Conservation (phyloP, 352 stramenopile genomes). For the Phytophthora rubi region DNA sequence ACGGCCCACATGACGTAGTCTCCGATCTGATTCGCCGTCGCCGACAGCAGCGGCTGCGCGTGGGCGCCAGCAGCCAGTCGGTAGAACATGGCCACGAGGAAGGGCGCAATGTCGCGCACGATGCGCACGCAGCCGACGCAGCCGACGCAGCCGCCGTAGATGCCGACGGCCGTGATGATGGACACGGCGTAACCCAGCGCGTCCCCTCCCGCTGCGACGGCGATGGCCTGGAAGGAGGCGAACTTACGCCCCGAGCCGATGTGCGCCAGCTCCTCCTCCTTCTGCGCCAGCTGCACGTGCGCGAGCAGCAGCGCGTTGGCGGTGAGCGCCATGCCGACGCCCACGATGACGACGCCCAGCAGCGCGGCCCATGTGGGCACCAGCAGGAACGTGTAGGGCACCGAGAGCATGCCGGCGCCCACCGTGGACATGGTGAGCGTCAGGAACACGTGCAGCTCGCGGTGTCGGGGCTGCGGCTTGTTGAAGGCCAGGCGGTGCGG, state of each 20-base stretch:
- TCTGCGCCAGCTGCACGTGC: slow-evolving; percentile 57
- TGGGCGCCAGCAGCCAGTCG: slow-evolving; percentile 24
- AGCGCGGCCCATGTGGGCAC: slow-evolving; percentile 52
- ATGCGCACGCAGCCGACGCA: slow-evolving; percentile 79
- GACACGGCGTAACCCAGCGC: slow-evolving; percentile 67
- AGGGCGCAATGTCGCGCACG: slow-evolving; percentile 68
- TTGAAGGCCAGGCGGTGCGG: slow-evolving; percentile 61
- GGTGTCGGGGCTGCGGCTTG: slow-evolving; percentile 40
- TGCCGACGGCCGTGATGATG: slow-evolving; percentile 66
- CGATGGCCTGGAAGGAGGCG: slow-evolving; percentile 72
- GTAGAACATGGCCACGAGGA: slow-evolving; percentile 50
- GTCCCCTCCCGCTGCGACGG: slow-evolving; percentile 56
- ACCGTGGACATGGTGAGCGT: slow-evolving; percentile 83
- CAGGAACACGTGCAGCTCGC: slow-evolving; percentile 72
- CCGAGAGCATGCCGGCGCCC: slow-evolving; percentile 69
- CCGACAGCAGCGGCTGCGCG: slow-evolving; percentile 19
- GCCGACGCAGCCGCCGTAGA: slow-evolving; percentile 76
- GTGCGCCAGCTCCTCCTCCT: slow-evolving; percentile 51
- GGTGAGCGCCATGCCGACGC: slow-evolving; percentile 59
- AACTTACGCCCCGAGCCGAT: slow-evolving; percentile 60
- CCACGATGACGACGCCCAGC: slow-evolving; percentile 53
- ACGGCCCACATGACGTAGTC: slow-evolving; percentile 59
- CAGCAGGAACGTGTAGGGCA: slow-evolving; percentile 77
- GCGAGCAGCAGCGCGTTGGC: slow-evolving; percentile 63
- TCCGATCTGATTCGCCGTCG: slow-evolving; percentile 32